Conservation (phyloP, 805 yeast genomes). For the Yarrowia sp. region DNA sequence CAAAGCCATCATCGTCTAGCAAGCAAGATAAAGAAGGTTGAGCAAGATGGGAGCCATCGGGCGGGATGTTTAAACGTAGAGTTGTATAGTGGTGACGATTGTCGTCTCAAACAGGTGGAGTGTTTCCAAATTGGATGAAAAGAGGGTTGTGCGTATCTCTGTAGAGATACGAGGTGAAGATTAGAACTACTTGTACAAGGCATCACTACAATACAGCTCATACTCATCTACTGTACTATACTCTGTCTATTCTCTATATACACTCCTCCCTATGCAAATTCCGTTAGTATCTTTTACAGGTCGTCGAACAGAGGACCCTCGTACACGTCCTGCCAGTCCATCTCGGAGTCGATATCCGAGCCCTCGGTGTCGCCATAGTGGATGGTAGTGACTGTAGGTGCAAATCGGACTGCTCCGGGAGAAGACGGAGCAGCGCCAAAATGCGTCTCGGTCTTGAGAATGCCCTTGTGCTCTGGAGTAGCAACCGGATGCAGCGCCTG, state of each 20-base stretch:
- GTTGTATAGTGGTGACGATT: too few species aligned
- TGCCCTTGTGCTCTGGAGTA: slow-evolving; percentile 19
- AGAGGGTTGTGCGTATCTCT: too few species aligned
- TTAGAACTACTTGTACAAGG: too few species aligned
- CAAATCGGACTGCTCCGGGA: slow-evolving; percentile 16
- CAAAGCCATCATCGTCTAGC: too few species aligned
- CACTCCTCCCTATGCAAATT: slow-evolving; percentile 19
- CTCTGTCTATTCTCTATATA: not conserved
- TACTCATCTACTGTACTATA: too few species aligned
- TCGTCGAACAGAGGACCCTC: slow-evolving; percentile 22
- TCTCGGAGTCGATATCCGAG: slow-evolving; percentile 18
- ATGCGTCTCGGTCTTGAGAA: slow-evolving; percentile 7
- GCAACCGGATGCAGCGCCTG: not conserved
- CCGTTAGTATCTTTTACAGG: not conserved
- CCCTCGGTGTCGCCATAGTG: slow-evolving; percentile 11
- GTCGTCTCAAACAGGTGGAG: not conserved
- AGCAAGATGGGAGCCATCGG: not conserved
- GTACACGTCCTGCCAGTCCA: slow-evolving; percentile 24
- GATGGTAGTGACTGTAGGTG: slow-evolving; percentile 1
- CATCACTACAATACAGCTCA: too few species aligned
- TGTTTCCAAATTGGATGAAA: not conserved
- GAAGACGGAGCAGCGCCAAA: slow-evolving; percentile 1
- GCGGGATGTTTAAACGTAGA: not conserved
- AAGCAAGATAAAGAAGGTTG: slow-evolving; percentile 1
- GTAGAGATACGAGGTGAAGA: too few species aligned